Base-by-base conservation (phyloP, 768 basidiomycete species). In the Cyathus striatus region DNA sequence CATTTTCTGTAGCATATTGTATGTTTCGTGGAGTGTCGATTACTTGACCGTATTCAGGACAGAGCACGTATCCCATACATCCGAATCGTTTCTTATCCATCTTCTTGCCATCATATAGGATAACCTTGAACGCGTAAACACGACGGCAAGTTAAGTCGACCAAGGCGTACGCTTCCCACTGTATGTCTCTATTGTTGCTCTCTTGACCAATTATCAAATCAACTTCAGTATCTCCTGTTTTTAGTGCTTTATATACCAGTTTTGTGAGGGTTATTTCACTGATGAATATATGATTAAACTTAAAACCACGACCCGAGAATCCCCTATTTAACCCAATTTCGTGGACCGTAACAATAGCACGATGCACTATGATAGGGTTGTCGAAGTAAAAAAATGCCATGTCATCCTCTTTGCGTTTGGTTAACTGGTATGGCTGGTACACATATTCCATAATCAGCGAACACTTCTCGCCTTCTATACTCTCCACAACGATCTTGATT, bases 51-150 rank as follows among this genome's bases (percentile, higher is more conserved):
- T 68, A 67, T 1, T 41, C 41, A 4, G 66, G 68, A 48, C 64
- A 66, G n/a, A 52, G 47, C 9, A 62, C 63, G 43, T 70, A 68
- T 17, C 62, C 64, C 16, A 67, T 26, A 40, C 58, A 66, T 5
- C 57, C 66, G 18, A 59, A 54, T 25, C 53, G 52, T 41, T 64
- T 62, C 40, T 48, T 49, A 0, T 46, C 35, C 2, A 54, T 57
- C n/a, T 44, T 51, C 14, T 54, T 51, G 4, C 60, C 59, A 47
- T 66, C 58, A 14, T 55, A 52, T 18, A 70, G 33, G 24, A 67
- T 51, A 23, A 70, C 52, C 46, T 70, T 70, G 56, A 70, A 61
- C 2, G 63, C 68, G 34, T 70, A 70, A 5, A 70, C 64, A 1
- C 63, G 51, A 13, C 60, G 56, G 46, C 68, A 69, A 14, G 64